These are phyloP conservation scores for Clavispora phyllophila DNA, from an alignment of 805 yeast species.

Conservation along the genomic window DNA sequence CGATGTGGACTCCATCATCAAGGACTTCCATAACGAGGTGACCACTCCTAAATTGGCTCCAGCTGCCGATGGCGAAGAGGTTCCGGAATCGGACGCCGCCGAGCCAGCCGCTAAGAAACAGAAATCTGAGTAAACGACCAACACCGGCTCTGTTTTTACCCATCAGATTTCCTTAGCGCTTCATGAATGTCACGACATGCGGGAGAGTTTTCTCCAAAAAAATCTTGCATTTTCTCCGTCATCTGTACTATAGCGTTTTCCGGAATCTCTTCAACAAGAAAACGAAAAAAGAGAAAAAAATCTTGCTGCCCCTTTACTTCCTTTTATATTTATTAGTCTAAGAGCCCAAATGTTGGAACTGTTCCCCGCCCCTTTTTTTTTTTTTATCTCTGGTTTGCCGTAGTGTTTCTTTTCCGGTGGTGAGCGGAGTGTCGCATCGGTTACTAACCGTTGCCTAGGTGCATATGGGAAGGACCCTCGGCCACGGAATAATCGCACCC, in stretches of 20 bases:
- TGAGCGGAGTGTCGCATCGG: no score
- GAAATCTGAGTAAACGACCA: constrained; percentile 21
- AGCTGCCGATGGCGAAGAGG: constrained; percentile 11
- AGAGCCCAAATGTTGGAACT: neutral
- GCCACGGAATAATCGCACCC: neutral
- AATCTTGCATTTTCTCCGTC: constrained; percentile 1
- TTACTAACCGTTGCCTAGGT: no score
- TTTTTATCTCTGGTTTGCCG: no score
- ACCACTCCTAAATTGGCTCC: constrained; percentile 28
- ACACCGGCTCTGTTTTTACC: constrained; percentile 1
- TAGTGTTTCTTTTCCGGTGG: no score
- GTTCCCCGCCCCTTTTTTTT: no score
- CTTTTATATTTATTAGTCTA: neutral
- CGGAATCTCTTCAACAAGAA: neutral
- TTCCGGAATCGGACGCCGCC: constrained; percentile 21
- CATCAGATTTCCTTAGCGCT: constrained; percentile 2
- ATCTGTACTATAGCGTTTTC: constrained; percentile 1
- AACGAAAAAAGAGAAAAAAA: neutral
- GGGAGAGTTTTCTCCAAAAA: neutral
- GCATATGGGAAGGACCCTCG: neutral
- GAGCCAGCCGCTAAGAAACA: constrained; percentile 38
- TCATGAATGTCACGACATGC: constrained; percentile 3
- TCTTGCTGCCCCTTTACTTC: neutral
- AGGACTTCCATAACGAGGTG: constrained; percentile 46
- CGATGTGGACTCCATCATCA: constrained; percentile 57